Base-by-base conservation (phyloP, 306 rosid genomes). In the Acmispon strigosus region DNA sequence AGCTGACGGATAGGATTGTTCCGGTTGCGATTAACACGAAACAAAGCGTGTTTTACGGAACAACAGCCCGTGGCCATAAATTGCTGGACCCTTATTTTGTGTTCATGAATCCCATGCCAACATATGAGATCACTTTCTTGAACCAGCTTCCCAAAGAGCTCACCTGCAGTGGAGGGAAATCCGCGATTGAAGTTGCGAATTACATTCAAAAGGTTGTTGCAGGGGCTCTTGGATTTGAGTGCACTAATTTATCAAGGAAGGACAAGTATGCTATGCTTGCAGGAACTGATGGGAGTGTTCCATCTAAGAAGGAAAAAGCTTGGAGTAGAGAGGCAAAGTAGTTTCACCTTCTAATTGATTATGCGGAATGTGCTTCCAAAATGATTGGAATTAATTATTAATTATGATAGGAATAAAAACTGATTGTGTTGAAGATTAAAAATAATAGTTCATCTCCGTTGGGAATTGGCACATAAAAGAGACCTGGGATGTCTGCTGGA, bases 61-160 rank as follows among this genome's bases (percentile, higher is more conserved):
- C 97, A 0, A 80, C 97, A 0, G 97, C 74, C 0, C 72, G 97
- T 0, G 97, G 99, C 6, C 77, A 84, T 45, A 94, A 91, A 53
- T 41, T 82, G 44, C 66, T 94, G 74, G 99, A 94, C 71, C 99
- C 99, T 4, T 94, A 91, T 43, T 94, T 94, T 14, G 91, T 87
- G 83, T 91, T 94, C 75, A 94, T 94, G 99, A 94, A 94, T 70
- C 99, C 99, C 0, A 79, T 77, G 78, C 97, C 99, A 0, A 75
- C 78, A 7, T 94, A 89, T 59, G 99, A 94, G 77, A 86, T 94
- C 75, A 91, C 96, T 2, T 94, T 94, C 70, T 55, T 94, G 78
- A 91, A 82, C 67, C 96, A 86, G 55, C 75, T 94, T 7, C 97
- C 99, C 0, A 15, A 72, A 11, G 97, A 94, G 53, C 83, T 87